Base-by-base conservation (phyloP, 2,329 filamentous ascomycete genomes). In the Apiospora sp. region DNA sequence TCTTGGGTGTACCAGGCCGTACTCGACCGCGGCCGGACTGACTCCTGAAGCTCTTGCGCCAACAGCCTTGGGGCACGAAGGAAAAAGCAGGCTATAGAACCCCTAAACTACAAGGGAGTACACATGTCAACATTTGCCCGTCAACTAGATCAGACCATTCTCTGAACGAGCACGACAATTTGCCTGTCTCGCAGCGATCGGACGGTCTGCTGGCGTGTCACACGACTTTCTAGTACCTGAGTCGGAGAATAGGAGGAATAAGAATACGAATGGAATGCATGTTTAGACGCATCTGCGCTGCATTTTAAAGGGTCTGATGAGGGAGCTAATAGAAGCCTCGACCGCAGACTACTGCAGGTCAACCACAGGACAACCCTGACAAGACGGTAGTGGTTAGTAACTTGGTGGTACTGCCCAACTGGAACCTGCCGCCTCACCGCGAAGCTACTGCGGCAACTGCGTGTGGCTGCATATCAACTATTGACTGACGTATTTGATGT, bases 261-360 rank as follows among this genome's bases (percentile, higher is more conserved):
- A 64, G 58, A 64, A 64, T 64, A 64, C 58, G 58, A 64, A 37
- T n/a, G n/a, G 58, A 6, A n/a, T 12, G 10, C 54, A 41, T 37
- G 27, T 41, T 64, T n/a, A 64, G 58, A 41, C n/a, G 58, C 58
- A 41, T 37, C 19, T n/a, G 34, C 58, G 12, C 19, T 37, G 54
- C 54, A 37, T n/a, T 37, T 64, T 19, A 34, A 37, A 19, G 54
- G 54, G 30, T 58, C 30, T 41, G 54, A 30, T 37, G 54, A 4
- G 22, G 30, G 30, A 64, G 58, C 58, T 41, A 64, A 64, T 14
- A 41, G 58, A 22, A 64, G 58, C 58, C 58, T 41, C 58, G 58
- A 64, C 34, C 58, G 58, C 58, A 64, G 34, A 64, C 58, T 64
- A 64, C 58, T 64, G 58, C 58, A 64, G 58, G 58, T 41, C 58